Percentiles rank a stretch among this genome's conserved stretches.
Conservation (phyloP, 2,329 filamentous ascomycete species). For the Neonectria neomacrospora region DNA sequence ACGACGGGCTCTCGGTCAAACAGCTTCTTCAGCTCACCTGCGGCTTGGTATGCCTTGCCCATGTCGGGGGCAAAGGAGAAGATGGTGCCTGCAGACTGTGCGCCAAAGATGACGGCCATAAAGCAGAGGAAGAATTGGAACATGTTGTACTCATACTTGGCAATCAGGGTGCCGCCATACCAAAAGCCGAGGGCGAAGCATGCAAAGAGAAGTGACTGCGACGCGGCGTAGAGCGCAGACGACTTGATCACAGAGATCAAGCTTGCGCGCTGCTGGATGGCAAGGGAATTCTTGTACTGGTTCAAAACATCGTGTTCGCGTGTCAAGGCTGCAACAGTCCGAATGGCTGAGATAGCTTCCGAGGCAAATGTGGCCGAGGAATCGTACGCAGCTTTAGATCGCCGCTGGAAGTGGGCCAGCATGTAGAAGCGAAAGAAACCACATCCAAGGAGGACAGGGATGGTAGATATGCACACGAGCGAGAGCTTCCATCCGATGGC, state of each 20-base stretch:
- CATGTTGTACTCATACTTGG: constrained; percentile 74
- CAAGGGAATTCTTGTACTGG: constrained; percentile 76
- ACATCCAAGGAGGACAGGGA: constrained; percentile 81
- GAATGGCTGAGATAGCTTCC: constrained; percentile 92
- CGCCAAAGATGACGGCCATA: constrained; percentile 86
- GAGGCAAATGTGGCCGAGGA: constrained; percentile 87
- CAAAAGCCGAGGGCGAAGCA: constrained; percentile 91
- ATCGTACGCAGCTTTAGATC: constrained; percentile 83
- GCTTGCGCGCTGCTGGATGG: constrained; percentile 72
- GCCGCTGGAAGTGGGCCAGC: constrained; percentile 80
- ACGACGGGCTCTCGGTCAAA: constrained; percentile 86
- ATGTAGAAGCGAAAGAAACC: constrained; percentile 92
- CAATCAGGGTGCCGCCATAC: constrained; percentile 86
- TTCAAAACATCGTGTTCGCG: constrained; percentile 83
- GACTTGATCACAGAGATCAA: constrained; percentile 80
- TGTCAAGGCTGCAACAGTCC: constrained; percentile 91
- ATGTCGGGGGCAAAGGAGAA: constrained; percentile 93
- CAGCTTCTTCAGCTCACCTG: constrained; percentile 80
- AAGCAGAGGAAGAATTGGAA: constrained; percentile 96
- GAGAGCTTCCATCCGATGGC: constrained; percentile 88
- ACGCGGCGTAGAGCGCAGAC: constrained; percentile 82
- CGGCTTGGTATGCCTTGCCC: constrained; percentile 90
- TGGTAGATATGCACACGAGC: constrained; percentile 81
- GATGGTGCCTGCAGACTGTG: constrained; percentile 89
- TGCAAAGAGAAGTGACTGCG: constrained; percentile 85